Evolutionary conservation across 2,329 filamentous ascomycete species (phyloP), one percentile per base, ranked within the genome.

Genomic region (Fusarium redolens): DNA sequence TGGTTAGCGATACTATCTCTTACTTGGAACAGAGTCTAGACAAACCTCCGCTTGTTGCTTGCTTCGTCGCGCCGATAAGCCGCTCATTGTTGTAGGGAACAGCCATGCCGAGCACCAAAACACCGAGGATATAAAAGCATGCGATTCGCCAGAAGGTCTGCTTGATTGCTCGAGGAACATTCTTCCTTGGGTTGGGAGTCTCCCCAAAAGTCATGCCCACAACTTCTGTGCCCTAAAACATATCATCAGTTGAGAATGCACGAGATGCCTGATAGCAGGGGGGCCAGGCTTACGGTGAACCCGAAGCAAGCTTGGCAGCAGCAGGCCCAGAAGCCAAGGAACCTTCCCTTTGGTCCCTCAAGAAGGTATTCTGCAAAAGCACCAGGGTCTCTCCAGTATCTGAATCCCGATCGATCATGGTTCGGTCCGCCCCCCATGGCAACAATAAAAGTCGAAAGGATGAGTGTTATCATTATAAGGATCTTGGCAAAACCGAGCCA

Each of bases 401-500:
- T 75, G 74, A 86, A 86, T 10, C 85, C 84, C 14, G 79, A 78
- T 13, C 83, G 81, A 47, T 81, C 68, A 45, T 79, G 76, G 44
- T 74, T 77, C 4, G 83, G 83, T 13, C 79, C 80, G 28, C 83
- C 83, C 45, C 83, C 83, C 8, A 84, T 76, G 9, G 83, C 79
- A 30, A 84, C 75, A 41, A 84, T 75, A 4, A 73, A 48, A 0
- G 37, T 45, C 6, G 38, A 31, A n/a, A 73, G 33, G 33, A 85
- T 82, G 11, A 85, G 74, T 28, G 79, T 81, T 12, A 82, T 66
- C 61, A 86, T 84, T 48, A 85, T 81, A 5, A 86, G 68, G 7
- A 86, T 80, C 65, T 87, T 87, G 73, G 83, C 73, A 10, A 81
- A 79, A 1, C 83, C 83, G 61, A 87, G 83, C 81, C 83, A 84